Evolutionary conservation across 495 filamentous ascomycete species (phyloP).

Genomic region (Lasiosphaeria ovina): DNA sequence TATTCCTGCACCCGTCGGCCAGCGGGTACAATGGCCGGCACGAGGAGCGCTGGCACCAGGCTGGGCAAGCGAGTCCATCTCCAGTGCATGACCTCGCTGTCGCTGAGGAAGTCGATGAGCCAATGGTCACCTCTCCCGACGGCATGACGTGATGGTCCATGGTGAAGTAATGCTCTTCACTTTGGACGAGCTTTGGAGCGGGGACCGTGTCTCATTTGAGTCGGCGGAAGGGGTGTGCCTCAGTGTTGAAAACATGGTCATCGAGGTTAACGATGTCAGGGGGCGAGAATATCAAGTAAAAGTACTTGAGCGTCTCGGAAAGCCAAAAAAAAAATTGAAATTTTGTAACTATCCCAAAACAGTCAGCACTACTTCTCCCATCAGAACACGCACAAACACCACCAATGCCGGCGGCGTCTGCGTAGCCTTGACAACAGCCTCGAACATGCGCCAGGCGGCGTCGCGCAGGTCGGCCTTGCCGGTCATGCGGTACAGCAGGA

Average conservation of each 20-base stretch:
- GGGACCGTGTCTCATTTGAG: too few relatives aligned
- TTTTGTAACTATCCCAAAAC: conserved; percentile 30
- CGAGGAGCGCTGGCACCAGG: too few relatives aligned
- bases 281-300: conserved; percentile 75
- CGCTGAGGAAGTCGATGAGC: too few relatives aligned
- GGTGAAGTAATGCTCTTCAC: too few relatives aligned
- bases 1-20: too few relatives aligned
- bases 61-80: too few relatives aligned
- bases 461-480: conserved; percentile 51
- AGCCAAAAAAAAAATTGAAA: too few relatives aligned
- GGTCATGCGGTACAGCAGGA: conserved; percentile 65
- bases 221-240: conserved; percentile 68
- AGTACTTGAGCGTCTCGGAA: conserved; percentile 51
- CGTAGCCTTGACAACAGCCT: conserved; percentile 43
- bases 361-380: neutral
- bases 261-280: conserved; percentile 66
- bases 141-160: too few relatives aligned
- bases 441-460: conserved; percentile 59
- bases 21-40: too few relatives aligned
- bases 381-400: conserved; percentile 10
- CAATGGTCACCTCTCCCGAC: too few relatives aligned
- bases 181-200: too few relatives aligned
- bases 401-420: conserved; percentile 46
- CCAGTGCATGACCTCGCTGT: too few relatives aligned
- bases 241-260: conserved; percentile 78